These are phyloP conservation scores for Alloascoidea hylecoeti DNA, from an alignment of 805 yeast species.

Conservation along the genomic window DNA sequence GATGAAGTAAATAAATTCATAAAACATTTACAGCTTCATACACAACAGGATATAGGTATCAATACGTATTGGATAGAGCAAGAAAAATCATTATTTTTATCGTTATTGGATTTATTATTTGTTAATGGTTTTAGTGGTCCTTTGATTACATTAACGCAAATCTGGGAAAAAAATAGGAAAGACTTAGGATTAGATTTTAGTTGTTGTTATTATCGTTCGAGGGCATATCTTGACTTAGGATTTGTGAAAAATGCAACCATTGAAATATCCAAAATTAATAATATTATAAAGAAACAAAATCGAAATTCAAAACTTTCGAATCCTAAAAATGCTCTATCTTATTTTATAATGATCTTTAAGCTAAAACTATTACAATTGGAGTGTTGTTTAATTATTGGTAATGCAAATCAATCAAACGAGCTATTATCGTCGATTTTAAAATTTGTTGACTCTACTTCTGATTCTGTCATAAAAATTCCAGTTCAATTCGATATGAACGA, in stretches of 20 bases:
- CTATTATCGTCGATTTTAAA: not conserved
- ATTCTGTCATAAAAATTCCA: not conserved
- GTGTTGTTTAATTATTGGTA: not conserved
- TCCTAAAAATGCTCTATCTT: not conserved
- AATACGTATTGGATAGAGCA: too few species aligned
- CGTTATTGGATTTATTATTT: not conserved
- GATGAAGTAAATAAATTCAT: too few species aligned
- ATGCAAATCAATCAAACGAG: not conserved
- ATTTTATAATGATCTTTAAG: not conserved
- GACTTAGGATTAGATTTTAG: too few species aligned
- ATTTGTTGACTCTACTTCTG: not conserved
- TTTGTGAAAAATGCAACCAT: not conserved
- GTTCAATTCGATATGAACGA: not conserved
- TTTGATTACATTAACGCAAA: not conserved
- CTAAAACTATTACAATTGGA: not conserved
- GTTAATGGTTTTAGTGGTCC: not conserved
- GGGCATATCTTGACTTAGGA: not conserved
- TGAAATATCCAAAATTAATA: not conserved
- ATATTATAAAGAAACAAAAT: not conserved
- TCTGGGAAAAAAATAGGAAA: too few species aligned
- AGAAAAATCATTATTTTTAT: not conserved
- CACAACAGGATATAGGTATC: too few species aligned
- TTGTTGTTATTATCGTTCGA: too few species aligned
- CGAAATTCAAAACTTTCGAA: too few species aligned
- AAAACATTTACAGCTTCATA: too few species aligned